Evolutionary conservation across 2,329 filamentous ascomycete species (phyloP).

Genomic region (Cercospora sp.): DNA sequence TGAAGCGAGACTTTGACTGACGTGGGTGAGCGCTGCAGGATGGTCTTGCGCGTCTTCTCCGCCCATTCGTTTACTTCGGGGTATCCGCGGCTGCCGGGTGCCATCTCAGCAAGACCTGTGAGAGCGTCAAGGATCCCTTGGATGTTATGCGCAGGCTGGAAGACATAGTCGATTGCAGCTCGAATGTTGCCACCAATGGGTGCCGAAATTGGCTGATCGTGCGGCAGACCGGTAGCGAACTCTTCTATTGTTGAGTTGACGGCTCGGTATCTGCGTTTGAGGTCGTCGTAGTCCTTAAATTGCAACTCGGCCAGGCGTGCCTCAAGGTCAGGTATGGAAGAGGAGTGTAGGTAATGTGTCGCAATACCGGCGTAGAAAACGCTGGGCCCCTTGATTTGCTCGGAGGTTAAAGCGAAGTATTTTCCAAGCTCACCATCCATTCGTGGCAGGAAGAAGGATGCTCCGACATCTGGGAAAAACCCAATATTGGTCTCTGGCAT

Average conservation of each 20-base stretch:
- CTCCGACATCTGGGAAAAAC: constrained; percentile 97
- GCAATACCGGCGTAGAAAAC: constrained; percentile 89
- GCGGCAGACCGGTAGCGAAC: constrained; percentile 81
- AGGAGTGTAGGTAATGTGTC: constrained; percentile 94
- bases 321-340: constrained; percentile 77
- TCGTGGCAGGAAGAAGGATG: constrained; percentile 89
- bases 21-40: constrained; percentile 79
- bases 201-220: constrained; percentile 56
- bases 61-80: constrained; percentile 71
- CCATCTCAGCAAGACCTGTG: constrained; percentile 45
- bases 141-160: constrained; percentile 55
- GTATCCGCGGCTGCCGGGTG: constrained; percentile 33
- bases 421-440: constrained; percentile 85
- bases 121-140: constrained; percentile 70
- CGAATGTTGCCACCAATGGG: constrained; percentile 63
- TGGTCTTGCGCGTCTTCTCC: constrained; percentile 69
- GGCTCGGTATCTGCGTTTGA: constrained; percentile 64
- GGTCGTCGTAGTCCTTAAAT: constrained; percentile 74
- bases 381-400: constrained; percentile 77
- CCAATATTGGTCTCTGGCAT: constrained; percentile 99
- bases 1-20: constrained; percentile 79
- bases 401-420: constrained; percentile 90
- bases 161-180: constrained; percentile 72
- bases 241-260: constrained; percentile 91
- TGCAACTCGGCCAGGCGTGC: constrained; percentile 82